phyloP scores from a whole-genome alignment of 1,284 basidiomycete species.

The Ceratobasidium sp. region DNA sequence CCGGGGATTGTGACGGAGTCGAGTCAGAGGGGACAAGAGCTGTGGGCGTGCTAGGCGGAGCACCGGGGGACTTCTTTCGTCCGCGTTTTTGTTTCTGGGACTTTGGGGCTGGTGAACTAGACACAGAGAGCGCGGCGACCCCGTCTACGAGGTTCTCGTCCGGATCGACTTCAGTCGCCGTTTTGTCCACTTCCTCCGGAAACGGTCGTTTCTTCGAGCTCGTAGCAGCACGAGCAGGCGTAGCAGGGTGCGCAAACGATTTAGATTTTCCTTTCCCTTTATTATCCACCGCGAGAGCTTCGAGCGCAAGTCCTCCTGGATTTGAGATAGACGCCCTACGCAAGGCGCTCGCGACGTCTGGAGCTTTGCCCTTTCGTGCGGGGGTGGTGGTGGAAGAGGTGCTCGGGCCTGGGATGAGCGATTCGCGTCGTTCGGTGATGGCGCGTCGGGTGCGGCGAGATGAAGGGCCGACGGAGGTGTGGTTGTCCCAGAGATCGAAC shows the following conservation, averaged over 20 bases:
- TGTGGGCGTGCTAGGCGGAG: not conserved
- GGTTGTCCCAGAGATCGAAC: constrained; percentile 70
- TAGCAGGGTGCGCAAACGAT: constrained; percentile 17
- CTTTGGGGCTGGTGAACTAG: not conserved
- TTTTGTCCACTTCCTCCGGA: not conserved
- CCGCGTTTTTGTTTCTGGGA: constrained; percentile 16
- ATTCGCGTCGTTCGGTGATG: constrained; percentile 67
- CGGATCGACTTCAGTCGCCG: too few species aligned
- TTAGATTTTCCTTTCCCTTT: constrained; percentile 7
- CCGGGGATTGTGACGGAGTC: not conserved
- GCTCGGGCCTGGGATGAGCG: constrained; percentile 52
- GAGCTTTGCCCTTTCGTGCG: constrained; percentile 47
- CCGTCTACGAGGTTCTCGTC: constrained; percentile 3
- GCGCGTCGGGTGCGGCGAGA: constrained; percentile 72
- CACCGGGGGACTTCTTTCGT: constrained; percentile 8
- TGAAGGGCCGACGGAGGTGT: constrained; percentile 33
- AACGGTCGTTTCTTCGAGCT: constrained; percentile 25
- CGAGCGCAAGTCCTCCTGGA: too few species aligned
- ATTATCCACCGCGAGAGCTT: not conserved
- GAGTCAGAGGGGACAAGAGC: not conserved
- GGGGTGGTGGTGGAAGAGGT: constrained; percentile 29
- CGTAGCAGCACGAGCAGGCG: not conserved
- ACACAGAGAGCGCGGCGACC: not conserved
- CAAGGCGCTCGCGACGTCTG: constrained; percentile 6
- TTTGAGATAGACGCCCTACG: not conserved